These are phyloP conservation scores for Evernia prunastri DNA, from an alignment of 495 filamentous ascomycete species.

Conservation along the genomic window DNA sequence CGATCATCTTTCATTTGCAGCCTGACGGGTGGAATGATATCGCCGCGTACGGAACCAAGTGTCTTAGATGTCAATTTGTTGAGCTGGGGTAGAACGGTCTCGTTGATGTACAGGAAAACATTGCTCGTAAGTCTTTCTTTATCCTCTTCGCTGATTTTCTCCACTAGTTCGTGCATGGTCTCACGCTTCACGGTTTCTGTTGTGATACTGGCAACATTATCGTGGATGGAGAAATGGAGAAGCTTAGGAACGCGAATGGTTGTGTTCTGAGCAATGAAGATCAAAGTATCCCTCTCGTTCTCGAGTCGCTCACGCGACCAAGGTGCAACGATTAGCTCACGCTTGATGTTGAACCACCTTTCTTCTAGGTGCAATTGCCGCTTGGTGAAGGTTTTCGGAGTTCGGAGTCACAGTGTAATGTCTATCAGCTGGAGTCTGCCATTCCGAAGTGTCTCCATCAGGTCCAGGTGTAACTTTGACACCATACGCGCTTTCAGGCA, in stretches of 20 bases:
- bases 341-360: neutral
- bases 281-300: constrained; percentile 23
- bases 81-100: constrained; percentile 5
- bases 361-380: neutral
- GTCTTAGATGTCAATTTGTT: neutral
- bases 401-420: constrained; percentile 7
- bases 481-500: no score
- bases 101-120: neutral
- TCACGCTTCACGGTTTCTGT: no score
- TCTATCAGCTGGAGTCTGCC: neutral
- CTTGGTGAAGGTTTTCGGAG: constrained; percentile 11
- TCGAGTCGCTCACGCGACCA: neutral
- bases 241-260: constrained; percentile 32
- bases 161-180: no score
- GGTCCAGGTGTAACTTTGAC: no score
- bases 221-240: constrained; percentile 22
- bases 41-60: constrained; percentile 6
- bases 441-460: no score
- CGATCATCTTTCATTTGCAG: neutral
- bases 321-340: neutral
- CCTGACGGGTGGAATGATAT: neutral
- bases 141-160: neutral
- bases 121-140: neutral
- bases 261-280: constrained; percentile 29
- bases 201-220: constrained; percentile 8